Conservation (phyloP, 2,329 filamentous ascomycete species). For the Fusarium sulawesiense region DNA sequence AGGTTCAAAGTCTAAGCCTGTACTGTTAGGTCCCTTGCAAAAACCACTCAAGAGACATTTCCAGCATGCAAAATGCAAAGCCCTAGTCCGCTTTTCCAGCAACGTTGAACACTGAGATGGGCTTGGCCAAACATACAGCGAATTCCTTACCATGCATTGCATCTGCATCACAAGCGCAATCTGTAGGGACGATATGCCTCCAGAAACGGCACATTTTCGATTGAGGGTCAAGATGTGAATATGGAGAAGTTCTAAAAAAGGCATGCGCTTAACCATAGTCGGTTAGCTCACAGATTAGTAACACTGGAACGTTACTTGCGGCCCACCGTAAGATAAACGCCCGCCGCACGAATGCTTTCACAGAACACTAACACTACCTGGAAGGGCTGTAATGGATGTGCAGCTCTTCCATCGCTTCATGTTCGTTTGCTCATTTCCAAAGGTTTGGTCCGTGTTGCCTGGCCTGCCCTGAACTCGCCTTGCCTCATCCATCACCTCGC, state of each 20-base stretch:
- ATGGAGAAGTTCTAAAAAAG: constrained; percentile 40
- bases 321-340: constrained; percentile 31
- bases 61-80: constrained; percentile 11
- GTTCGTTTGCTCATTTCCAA: constrained; percentile 14
- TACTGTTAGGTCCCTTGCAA: constrained; percentile 14
- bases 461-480: constrained; percentile 14
- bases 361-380: not conserved
- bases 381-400: not conserved
- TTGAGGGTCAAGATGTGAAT: constrained; percentile 35
- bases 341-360: constrained; percentile 33
- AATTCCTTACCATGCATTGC: constrained; percentile 17
- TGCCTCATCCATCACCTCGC: constrained; percentile 9
- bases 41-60: constrained; percentile 12
- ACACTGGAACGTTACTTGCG: constrained; percentile 42
- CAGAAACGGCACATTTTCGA: constrained; percentile 29
- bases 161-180: constrained; percentile 37
- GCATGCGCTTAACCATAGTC: constrained; percentile 16
- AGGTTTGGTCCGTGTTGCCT: constrained; percentile 25
- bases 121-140: not conserved
- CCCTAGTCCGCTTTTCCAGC: constrained; percentile 5
- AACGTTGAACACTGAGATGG: constrained; percentile 5
- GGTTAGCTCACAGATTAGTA: constrained; percentile 23
- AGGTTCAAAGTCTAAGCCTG: not conserved
- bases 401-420: constrained; percentile 12
- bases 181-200: constrained; percentile 27